A percentile compares a stretch with the other conserved stretches of the same genome.
Evolutionary conservation across 345 rosid genomes (phyloP).

Genomic region (Populus alba): DNA sequence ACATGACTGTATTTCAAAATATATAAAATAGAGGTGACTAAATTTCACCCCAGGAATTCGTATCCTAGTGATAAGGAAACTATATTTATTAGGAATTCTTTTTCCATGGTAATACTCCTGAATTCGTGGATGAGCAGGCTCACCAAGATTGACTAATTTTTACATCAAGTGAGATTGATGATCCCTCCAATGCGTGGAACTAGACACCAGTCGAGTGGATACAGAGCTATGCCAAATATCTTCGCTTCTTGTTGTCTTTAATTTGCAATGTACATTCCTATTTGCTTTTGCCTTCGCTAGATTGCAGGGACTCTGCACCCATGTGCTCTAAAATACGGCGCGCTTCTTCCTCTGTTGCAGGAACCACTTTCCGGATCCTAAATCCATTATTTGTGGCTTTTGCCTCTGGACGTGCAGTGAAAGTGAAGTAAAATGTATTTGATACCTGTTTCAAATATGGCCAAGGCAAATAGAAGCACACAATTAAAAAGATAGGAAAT

Average conservation of each 20-base stretch:
- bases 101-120: no score
- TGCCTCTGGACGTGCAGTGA: slow-evolving; percentile 68
- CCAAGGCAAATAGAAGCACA: not conserved
- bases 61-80: not conserved
- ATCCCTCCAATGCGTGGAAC: not conserved
- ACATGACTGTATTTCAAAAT: not conserved
- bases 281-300: not conserved
- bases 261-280: not conserved
- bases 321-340: slow-evolving; percentile 63
- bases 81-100: not conserved
- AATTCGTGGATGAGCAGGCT: no score
- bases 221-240: not conserved
- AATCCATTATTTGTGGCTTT: slow-evolving; percentile 47
- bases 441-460: slow-evolving; percentile 51
- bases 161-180: not conserved
- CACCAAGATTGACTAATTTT: not conserved
- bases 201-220: not conserved
- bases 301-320: slow-evolving; percentile 52
- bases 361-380: slow-evolving; percentile 69
- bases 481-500: not conserved
- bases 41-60: not conserved
- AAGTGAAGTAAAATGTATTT: slow-evolving; percentile 77
- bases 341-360: slow-evolving; percentile 88
- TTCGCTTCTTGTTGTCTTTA: not conserved
- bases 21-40: not conserved